Percentiles rank a stretch among this genome's conserved stretches.
Evolutionary conservation across 1,284 basidiomycete genomes (phyloP).

Genomic region (Leccinum variabile): DNA sequence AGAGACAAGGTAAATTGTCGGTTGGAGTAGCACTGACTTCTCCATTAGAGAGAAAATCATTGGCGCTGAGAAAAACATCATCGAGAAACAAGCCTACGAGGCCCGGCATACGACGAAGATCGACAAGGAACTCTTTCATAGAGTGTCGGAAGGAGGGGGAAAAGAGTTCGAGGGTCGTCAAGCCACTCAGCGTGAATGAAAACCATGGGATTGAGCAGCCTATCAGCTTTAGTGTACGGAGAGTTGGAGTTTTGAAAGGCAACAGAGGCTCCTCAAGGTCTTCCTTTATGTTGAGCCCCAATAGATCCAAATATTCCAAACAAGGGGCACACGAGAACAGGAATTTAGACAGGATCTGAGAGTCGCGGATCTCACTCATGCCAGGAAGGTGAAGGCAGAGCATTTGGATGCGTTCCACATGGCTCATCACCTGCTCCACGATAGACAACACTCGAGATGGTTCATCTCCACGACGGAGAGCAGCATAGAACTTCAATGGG

Average conservation of each 20-base stretch:
- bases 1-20: conserved; percentile 12
- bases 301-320: background rate
- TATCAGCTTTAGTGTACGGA: conserved; percentile 30
- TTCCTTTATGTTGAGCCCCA: background rate
- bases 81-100: conserved; percentile 31
- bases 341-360: background rate
- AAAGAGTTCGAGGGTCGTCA: conserved; percentile 30
- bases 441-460: background rate
- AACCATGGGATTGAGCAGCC: conserved; percentile 27
- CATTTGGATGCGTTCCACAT: conserved; percentile 22
- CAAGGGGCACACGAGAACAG: conserved; percentile 12
- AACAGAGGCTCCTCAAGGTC: background rate
- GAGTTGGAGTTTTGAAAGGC: conserved; percentile 16
- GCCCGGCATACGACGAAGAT: conserved; percentile 29
- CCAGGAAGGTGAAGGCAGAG: conserved; percentile 5
- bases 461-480: conserved; percentile 15
- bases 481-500: conserved; percentile 5
- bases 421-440: conserved; percentile 15
- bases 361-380: background rate
- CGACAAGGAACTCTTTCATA: conserved; percentile 23
- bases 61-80: conserved; percentile 19
- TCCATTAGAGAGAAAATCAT: background rate
- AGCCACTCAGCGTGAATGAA: conserved; percentile 20
- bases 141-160: conserved; percentile 10
- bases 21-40: background rate